Base-by-base conservation (phyloP, 1,284 basidiomycete species). In the Cutaneotrichosporon cavernicola region DNA sequence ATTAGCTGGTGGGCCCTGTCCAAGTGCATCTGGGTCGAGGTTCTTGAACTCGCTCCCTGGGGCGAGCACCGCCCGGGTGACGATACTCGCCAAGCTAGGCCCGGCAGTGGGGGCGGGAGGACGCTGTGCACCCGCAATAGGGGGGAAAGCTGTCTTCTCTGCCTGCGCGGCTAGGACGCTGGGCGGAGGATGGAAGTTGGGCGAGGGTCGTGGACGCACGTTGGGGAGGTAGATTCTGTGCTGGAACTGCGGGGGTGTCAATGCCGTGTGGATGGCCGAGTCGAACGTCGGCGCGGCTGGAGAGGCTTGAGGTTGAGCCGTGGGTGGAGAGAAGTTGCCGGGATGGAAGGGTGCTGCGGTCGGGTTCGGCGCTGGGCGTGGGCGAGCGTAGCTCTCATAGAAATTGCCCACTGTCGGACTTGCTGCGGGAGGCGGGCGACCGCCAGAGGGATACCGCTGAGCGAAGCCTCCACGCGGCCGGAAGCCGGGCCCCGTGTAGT, bases 211-310 rank as follows among this genome's bases (percentile, higher is more conserved):
- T 9, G 77, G 76, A 38, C 76, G 73, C n/a, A 73, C 71, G 64
- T 65, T 73, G 10, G 77, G 79, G 6, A 80, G 72, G 43, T 79
- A 81, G 31, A 80, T 81, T 4, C 80, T 69, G 66, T 81, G 80
- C 70, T 81, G 80, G 14, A 80, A 68, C 60, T 77, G 76, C 7
- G 79, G 78, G 2, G 78, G 79, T 65, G 79, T 76, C 32, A 81
- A 68, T 0, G 79, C 75, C 1, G 77, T 81, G 58, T 78, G 76
- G 36, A 77, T 74, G 2, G 71, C 69, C 14, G 71, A 63, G 13
- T 65, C 68, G 14, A 64, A 53, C 3, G 61, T 53, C 26, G 49
- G 30, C 26, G 38, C 57, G 26, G 56, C 52, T 21, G 64, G 43
- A 2, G 50, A 56, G n/a, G 58, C 31, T 46, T 30, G 50, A 31